Evolutionary conservation across 768 basidiomycete genomes (phyloP).

Genomic region (Tulasnella sp.): DNA sequence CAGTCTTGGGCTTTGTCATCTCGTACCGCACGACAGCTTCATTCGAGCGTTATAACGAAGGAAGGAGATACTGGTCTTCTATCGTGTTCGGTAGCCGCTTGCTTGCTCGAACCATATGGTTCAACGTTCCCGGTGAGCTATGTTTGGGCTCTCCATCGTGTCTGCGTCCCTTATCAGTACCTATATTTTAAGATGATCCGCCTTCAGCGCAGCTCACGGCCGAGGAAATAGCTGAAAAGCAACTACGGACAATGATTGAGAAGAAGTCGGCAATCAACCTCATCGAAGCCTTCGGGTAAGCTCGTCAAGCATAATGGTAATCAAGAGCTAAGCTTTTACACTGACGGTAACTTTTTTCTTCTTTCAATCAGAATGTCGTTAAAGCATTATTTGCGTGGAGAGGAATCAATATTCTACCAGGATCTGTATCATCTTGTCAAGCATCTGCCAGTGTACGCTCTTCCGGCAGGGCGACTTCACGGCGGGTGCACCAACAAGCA

Average conservation of each 20-base stretch:
- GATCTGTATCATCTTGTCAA: slow-evolving; percentile 22
- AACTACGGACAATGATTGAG: slow-evolving; percentile 43
- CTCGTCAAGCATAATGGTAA: background rate
- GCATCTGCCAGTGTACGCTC: slow-evolving; percentile 44
- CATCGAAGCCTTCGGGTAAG: slow-evolving; percentile 44
- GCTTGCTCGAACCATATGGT: slow-evolving; percentile 42
- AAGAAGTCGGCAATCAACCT: slow-evolving; percentile 61
- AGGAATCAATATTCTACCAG: slow-evolving; percentile 28
- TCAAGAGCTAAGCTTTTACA: background rate
- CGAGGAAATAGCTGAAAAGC: slow-evolving; percentile 27
- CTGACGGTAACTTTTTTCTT: too few species aligned
- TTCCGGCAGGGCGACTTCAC: slow-evolving; percentile 16
- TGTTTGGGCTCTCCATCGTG: background rate
- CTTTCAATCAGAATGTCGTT: slow-evolving; percentile 34
- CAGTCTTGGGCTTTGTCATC: slow-evolving; percentile 63
- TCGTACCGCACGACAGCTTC: slow-evolving; percentile 27
- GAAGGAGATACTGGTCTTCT: slow-evolving; percentile 54
- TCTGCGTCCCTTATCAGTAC: slow-evolving; percentile 21
- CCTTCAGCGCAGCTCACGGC: slow-evolving; percentile 24
- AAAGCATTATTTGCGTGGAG: slow-evolving; percentile 59
- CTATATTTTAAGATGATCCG: background rate
- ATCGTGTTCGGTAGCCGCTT: slow-evolving; percentile 32
- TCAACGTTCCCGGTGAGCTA: slow-evolving; percentile 47
- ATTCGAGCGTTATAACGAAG: slow-evolving; percentile 47
- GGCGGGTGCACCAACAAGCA: background rate